Evolutionary conservation across 805 yeast species (phyloP).

Genomic region (Cyberlindnera euphorbiae): DNA sequence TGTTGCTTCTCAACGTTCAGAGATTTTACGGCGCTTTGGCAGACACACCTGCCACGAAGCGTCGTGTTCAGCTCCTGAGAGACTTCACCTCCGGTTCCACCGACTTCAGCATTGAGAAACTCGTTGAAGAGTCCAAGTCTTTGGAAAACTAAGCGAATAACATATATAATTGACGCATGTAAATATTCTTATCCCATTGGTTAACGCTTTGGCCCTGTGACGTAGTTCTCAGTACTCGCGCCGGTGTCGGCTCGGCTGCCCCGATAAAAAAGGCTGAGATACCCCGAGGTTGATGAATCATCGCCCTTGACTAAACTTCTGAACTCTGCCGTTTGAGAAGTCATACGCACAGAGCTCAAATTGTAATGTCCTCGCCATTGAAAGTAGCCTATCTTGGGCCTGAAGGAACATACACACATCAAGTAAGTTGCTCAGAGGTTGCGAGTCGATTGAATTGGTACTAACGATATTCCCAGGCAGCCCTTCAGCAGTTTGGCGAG

Average conservation of each 20-base stretch:
- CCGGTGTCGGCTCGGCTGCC: no score
- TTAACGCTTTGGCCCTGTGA: no score
- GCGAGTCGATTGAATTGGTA: no score
- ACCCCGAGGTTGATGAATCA: no score
- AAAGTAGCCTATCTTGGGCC: slow-evolving; percentile 84
- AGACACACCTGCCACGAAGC: slow-evolving; percentile 36
- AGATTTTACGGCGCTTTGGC: slow-evolving; percentile 73
- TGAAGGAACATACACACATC: slow-evolving; percentile 88
- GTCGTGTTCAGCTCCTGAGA: slow-evolving; percentile 53
- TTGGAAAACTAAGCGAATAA: slow-evolving; percentile 38
- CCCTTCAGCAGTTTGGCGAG: slow-evolving; percentile 51
- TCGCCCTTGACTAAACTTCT: no score
- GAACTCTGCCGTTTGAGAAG: no score
- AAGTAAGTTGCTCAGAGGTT: slow-evolving; percentile 47
- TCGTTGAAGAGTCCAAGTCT: slow-evolving; percentile 71
- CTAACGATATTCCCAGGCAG: slow-evolving; percentile 21
- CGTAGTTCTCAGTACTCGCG: not conserved
- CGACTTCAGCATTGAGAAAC: slow-evolving; percentile 59
- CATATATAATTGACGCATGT: not conserved
- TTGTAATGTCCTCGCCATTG: not conserved
- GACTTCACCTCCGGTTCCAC: slow-evolving; percentile 68
- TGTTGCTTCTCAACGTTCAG: slow-evolving; percentile 70
- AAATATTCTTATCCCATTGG: no score
- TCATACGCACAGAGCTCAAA: no score
- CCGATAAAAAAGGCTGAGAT: no score